These are phyloP conservation scores for Eucalyptus fibrosa DNA, from an alignment of 345 rosid genomes.

Conservation along the genomic window DNA sequence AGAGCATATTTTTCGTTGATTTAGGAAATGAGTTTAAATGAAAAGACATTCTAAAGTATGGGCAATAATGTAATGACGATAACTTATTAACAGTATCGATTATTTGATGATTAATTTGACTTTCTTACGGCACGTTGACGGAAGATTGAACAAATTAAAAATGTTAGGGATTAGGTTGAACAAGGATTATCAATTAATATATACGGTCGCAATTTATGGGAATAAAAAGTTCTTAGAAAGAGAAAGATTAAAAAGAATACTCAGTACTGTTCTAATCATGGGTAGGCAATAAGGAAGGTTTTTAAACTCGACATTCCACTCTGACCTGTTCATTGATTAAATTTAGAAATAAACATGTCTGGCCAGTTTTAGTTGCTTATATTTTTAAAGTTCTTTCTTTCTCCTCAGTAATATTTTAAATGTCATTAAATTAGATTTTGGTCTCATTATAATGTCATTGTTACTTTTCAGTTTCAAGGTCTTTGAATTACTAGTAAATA, in stretches of 20 bases:
- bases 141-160: neutral
- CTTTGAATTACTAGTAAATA: neutral
- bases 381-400: neutral
- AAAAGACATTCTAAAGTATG: neutral
- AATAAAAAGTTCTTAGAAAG: neutral
- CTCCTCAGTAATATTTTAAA: neutral
- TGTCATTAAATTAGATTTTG: too few relatives aligned
- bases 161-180: neutral
- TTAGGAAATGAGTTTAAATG: neutral
- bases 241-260: neutral
- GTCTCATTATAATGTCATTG: neutral
- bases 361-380: neutral
- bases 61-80: neutral
- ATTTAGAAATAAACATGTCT: neutral
- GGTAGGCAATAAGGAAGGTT: neutral
- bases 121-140: neutral
- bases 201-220: neutral
- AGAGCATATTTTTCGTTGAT: neutral
- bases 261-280: neutral
- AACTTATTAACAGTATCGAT: neutral
- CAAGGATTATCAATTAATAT: neutral
- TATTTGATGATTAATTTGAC: neutral
- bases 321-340: neutral
- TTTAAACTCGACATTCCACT: neutral
- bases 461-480: neutral